These are phyloP conservation scores for Phytophthora melonis DNA, from an alignment of 352 stramenopile species.

Conservation along the genomic window DNA sequence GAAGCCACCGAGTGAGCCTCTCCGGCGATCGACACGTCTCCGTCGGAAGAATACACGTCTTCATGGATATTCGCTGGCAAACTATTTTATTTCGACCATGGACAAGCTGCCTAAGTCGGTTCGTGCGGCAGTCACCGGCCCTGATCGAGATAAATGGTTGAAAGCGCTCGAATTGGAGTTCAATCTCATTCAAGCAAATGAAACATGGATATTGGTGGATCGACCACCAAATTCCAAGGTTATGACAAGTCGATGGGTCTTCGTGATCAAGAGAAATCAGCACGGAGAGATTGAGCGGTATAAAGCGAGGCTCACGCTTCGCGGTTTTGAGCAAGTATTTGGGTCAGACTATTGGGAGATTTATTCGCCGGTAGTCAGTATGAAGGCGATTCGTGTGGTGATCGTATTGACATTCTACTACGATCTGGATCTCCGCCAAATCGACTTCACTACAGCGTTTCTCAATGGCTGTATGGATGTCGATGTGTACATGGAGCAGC, in stretches of 20 bases:
- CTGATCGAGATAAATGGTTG: background rate
- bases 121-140: background rate
- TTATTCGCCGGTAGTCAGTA: background rate
- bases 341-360: background rate
- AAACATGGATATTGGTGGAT: background rate
- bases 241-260: background rate
- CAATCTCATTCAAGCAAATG: background rate
- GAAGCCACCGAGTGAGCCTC: background rate
- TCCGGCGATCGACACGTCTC: background rate
- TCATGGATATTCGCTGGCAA: background rate
- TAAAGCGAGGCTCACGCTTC: background rate
- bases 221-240: background rate
- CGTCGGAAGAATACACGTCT: background rate
- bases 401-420: background rate
- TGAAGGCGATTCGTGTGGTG: background rate
- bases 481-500: background rate
- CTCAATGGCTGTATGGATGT: background rate
- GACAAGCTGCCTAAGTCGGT: background rate
- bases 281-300: background rate
- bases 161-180: background rate
- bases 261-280: background rate
- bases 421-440: background rate
- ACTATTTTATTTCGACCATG: background rate
- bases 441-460: background rate
- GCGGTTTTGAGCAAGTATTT: background rate